Evolutionary conservation across 2,329 filamentous ascomycete genomes (phyloP), one percentile per base, ranked within the genome.

Genomic region (Thelonectria discophora): DNA sequence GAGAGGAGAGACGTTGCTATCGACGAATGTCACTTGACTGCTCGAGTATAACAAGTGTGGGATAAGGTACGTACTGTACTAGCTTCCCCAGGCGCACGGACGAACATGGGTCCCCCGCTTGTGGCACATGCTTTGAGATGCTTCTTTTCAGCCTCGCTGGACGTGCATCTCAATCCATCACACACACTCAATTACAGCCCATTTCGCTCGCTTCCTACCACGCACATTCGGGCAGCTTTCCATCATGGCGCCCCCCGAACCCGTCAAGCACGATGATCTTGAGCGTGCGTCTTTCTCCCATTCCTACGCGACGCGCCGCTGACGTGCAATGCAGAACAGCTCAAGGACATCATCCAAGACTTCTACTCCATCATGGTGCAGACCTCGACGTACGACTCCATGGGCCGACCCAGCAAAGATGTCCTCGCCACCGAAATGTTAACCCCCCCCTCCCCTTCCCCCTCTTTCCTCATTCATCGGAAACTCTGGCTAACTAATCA

Each of bases 301-400:
- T 13, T 6, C 21, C 12, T 2, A n/a, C n/a, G n/a, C n/a, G n/a
- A n/a, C n/a, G n/a, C n/a, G n/a, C n/a, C 34, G 15, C 34, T 37
- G 10, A 37, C 34, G 4, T 30, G 27, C 5, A 30, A 5, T 3
- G 13, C 69, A 88, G 86, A 82, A 68, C 80, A 86, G 75, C 79
- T 88, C 76, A 86, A 88, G 71, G 82, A 86, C 69, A 80, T 87
- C 63, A 86, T 89, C 74, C 85, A 88, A 70, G 85, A 87, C 67
- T 82, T 89, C 42, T 89, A 86, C 80, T 82, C 87, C 68, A 76
- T 88, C 61, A 86, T 88, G 81, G 84, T 90, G 47, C 86, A 89
- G 71, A 80, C 85, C 27, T 82, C 84, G 32, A 82, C 84, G 60
- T 90, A 89, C 78, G 86, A 89, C 78, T 77, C 79, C 42, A 78